A percentile compares a stretch with the other conserved stretches of the same genome.
phyloP scores from a whole-genome alignment of 441 rosid genomes.

The Mallotus japonicus region DNA sequence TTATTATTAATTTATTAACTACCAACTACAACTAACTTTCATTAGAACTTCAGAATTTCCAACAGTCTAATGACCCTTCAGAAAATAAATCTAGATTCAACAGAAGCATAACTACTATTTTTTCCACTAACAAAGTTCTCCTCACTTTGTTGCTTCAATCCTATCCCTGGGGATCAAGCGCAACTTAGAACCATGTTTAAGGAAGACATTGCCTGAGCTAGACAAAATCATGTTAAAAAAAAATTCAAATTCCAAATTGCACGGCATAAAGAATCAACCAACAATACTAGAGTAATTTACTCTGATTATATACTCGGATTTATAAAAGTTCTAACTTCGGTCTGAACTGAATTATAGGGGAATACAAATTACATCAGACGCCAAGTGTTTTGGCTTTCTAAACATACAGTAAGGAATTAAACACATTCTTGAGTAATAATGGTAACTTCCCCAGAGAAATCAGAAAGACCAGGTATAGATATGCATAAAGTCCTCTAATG shows the following conservation, averaged over 20 bases:
- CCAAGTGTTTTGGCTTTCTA: neutral
- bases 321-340: too few species aligned
- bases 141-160: constrained; percentile 55
- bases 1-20: too few species aligned
- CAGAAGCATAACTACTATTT: neutral
- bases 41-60: too few species aligned
- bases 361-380: neutral
- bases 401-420: neutral
- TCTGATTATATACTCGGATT: too few species aligned
- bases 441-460: neutral
- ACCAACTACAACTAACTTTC: too few species aligned
- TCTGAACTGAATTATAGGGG: too few species aligned
- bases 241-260: neutral
- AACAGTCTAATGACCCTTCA: too few species aligned
- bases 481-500: neutral
- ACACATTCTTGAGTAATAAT: neutral
- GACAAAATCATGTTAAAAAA: neutral
- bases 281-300: too few species aligned
- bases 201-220: constrained; percentile 77
- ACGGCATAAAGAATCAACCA: neutral
- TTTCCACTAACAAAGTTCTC: constrained; percentile 19
- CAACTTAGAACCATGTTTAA: constrained; percentile 93
- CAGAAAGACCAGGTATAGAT: neutral
- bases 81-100: neutral
- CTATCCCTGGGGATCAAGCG: constrained; percentile 94